phyloP scores from a whole-genome alignment of 495 filamentous ascomycete genomes.

The Terfezia boudieri region DNA sequence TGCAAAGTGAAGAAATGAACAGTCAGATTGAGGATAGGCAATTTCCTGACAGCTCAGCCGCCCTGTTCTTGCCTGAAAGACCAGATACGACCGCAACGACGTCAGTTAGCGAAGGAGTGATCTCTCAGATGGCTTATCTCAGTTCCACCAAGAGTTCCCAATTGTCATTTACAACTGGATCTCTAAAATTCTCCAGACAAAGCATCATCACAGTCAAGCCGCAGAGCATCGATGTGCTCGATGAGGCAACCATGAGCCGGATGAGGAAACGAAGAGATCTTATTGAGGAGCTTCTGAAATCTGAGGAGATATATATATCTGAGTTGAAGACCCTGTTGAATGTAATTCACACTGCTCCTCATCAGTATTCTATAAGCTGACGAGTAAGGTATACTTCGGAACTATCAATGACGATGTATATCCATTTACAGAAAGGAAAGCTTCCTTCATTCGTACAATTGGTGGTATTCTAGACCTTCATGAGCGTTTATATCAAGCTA shows the following conservation, averaged over 20 bases:
- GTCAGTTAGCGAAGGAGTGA: too few relatives aligned
- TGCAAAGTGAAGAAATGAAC: too few relatives aligned
- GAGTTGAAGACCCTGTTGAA: conserved; percentile 70
- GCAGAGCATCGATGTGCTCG: conserved; percentile 33
- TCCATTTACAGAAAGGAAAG: conserved; percentile 28
- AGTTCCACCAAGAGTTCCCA: too few relatives aligned
- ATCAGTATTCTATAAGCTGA: conserved; percentile 3
- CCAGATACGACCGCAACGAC: too few relatives aligned
- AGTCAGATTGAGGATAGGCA: too few relatives aligned
- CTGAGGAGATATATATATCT: conserved; percentile 72
- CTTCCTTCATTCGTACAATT: conserved; percentile 42
- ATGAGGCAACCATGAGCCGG: conserved; percentile 47
- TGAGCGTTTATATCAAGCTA: conserved; percentile 42
- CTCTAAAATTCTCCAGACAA: neutral
- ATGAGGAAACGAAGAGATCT: conserved; percentile 52
- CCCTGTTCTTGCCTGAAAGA: too few relatives aligned
- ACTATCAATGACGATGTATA: conserved; percentile 22
- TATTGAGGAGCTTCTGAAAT: conserved; percentile 60
- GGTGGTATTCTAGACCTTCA: conserved; percentile 49
- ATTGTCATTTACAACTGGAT: neutral
- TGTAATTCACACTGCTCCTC: conserved; percentile 26
- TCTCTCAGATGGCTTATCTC: too few relatives aligned
- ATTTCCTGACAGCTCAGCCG: too few relatives aligned
- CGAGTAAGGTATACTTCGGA: conserved; percentile 25
- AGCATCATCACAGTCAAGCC: neutral